Evolutionary conservation across 2,329 filamentous ascomycete genomes (phyloP).

Genomic region (Penicillium frequentans): DNA sequence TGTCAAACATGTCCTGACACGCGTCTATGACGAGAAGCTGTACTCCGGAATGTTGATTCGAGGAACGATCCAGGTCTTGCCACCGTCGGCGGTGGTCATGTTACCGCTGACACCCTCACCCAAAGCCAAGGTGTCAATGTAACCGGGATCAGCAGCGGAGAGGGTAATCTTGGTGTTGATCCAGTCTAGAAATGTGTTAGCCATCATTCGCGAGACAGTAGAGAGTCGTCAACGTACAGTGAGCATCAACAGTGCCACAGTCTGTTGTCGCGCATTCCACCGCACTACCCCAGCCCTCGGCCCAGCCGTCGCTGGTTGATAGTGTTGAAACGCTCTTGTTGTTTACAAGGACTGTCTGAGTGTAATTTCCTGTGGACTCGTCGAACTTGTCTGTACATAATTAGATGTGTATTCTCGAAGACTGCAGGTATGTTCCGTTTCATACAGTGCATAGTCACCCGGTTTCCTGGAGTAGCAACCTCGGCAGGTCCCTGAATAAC

Average conservation of each 20-base stretch:
- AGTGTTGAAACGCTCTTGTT: conserved; percentile 43
- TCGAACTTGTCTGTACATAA: conserved; percentile 37
- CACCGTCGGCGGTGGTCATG: conserved; percentile 42
- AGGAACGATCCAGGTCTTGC: conserved; percentile 46
- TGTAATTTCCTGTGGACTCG: conserved; percentile 42
- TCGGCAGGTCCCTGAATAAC: conserved; percentile 33
- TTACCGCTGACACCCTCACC: conserved; percentile 43
- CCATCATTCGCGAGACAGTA: neutral
- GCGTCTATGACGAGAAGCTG: conserved; percentile 9
- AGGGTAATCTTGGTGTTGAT: conserved; percentile 44
- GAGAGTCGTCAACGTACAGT: conserved; percentile 26
- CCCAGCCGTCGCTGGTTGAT: conserved; percentile 46
- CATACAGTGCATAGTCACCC: conserved; percentile 45
- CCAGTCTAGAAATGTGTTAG: conserved; percentile 29
- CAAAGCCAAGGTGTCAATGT: conserved; percentile 40
- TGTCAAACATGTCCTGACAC: neutral
- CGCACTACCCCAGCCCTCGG: conserved; percentile 46
- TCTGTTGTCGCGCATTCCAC: conserved; percentile 42
- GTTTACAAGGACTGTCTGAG: conserved; percentile 41
- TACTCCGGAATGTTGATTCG: conserved; percentile 38
- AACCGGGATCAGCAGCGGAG: conserved; percentile 28
- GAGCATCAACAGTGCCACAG: conserved; percentile 44
- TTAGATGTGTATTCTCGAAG: neutral
- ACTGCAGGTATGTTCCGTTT: neutral
- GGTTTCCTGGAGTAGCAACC: conserved; percentile 26